Base-by-base conservation (phyloP, 2,329 filamentous ascomycete genomes). In the Cercospora sp. region DNA sequence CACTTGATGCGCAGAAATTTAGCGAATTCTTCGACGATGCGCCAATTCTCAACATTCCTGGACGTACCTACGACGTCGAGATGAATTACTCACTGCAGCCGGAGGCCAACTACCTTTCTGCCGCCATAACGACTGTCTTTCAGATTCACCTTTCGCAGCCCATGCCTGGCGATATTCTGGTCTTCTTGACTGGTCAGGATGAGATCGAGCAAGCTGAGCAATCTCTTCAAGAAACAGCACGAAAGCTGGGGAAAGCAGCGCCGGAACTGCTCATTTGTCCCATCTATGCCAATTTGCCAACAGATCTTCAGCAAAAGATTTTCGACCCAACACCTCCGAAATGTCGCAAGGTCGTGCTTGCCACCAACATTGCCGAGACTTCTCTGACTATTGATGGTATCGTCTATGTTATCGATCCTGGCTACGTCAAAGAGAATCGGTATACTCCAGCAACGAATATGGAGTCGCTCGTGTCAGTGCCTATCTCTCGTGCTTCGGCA, bases 361-460 rank as follows among this genome's bases (percentile, higher is more conserved):
- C 94, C 0, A 98, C 95, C 2, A 99, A 99, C 77, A 98, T 99
- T 79, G 95, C 95, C 2, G 95, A 99, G 79, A 99, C 95, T 0
- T 93, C 89, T 83, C 82, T 99, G 76, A 99, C 95, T 0, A 97
- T 99, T 67, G 94, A 98, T 77, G 94, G 94, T 16, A 97, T 98
- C 68, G 91, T 94, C 8, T 97, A 96, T 78, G 95, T 98, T 40
- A 97, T 98, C 68, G 95, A 99, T 74, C 92, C 92, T 0, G 95
- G 95, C 0, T 97, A 96, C 72, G 93, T 95, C 70, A 99, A 99
- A 79, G 93, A 98, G 77, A 97, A 97, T 73, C 87, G 94, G 1
- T 98, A 94, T 82, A 97, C 97, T 70, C 91, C 94, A 0, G 88
- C 91, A 0, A 97, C 92, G 0, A 94, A 94, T 65, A 97, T 98